Percentiles rank a stretch among this genome's conserved stretches.
Conservation (phyloP, 2,329 filamentous ascomycete genomes). For the Aspergillus cejpii region DNA sequence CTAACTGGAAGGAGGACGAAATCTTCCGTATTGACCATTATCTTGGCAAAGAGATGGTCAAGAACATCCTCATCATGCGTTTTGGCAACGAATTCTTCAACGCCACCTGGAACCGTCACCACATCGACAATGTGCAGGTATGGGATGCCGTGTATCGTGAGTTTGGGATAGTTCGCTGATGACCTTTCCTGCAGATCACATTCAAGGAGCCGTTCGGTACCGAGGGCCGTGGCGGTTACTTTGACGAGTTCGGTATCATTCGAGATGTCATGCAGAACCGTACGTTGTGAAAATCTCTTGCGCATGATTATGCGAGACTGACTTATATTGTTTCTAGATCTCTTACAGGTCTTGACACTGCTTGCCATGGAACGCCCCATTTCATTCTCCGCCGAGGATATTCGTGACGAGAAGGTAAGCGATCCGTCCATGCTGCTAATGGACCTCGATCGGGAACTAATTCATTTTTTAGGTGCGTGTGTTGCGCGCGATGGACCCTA, state of each 20-base stretch:
- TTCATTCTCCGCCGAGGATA: slow-evolving; percentile 96
- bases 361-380: slow-evolving; percentile 97
- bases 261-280: slow-evolving; percentile 99
- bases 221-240: slow-evolving; percentile 95
- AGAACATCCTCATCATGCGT: slow-evolving; percentile 96
- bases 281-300: slow-evolving; percentile 32
- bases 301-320: slow-evolving; percentile 9
- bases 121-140: slow-evolving; percentile 95
- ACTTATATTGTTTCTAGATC: slow-evolving; percentile 45
- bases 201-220: slow-evolving; percentile 99
- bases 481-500: slow-evolving; percentile 82
- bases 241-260: slow-evolving; percentile 98
- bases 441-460: slow-evolving; percentile 1
- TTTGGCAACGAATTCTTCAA: slow-evolving; percentile 99
- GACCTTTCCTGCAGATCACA: slow-evolving; percentile 56
- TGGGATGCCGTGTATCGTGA: slow-evolving; percentile 5
- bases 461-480: slow-evolving; percentile 61
- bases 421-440: not conserved
- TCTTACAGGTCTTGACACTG: slow-evolving; percentile 91
- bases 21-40: slow-evolving; percentile 99
- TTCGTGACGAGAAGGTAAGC: slow-evolving; percentile 81
- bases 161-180: slow-evolving; percentile 6
- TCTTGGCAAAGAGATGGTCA: slow-evolving; percentile 99
- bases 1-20: slow-evolving; percentile 98
- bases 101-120: slow-evolving; percentile 97